A percentile compares a stretch with the other conserved stretches of the same genome.
Conservation (phyloP, 352 stramenopile species). For the Phytophthora cryptogea region DNA sequence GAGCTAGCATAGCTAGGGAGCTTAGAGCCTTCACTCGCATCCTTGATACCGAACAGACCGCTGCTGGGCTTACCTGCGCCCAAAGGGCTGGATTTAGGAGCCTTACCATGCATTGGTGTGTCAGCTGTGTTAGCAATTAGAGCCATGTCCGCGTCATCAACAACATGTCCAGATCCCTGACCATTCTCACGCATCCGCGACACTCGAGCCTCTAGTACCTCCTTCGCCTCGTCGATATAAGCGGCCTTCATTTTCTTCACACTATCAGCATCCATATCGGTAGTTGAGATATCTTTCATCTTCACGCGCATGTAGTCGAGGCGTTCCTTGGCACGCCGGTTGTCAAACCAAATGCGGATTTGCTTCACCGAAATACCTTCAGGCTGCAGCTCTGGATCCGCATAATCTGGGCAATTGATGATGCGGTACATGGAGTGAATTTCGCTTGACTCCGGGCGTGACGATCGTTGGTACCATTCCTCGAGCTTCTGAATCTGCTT, state of each 20-base stretch:
- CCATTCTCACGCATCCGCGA: conserved; percentile 81
- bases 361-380: conserved; percentile 89
- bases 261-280: conserved; percentile 81
- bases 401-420: conserved; percentile 85
- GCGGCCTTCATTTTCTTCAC: conserved; percentile 89
- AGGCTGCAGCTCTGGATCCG: conserved; percentile 81
- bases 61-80: conserved; percentile 31
- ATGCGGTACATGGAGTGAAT: conserved; percentile 92
- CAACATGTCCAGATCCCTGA: conserved; percentile 65
- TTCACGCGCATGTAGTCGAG: conserved; percentile 90
- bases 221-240: conserved; percentile 89
- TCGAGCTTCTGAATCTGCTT: conserved; percentile 90
- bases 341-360: conserved; percentile 91
- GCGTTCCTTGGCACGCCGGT: conserved; percentile 81
- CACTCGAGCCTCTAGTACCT: conserved; percentile 84
- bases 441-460: conserved; percentile 77
- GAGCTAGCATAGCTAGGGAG: conserved; percentile 21
- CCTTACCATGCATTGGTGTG: conserved; percentile 44
- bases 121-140: conserved; percentile 57
- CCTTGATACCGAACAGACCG: conserved; percentile 17
- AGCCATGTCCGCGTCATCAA: conserved; percentile 82
- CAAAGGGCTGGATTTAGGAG: conserved; percentile 38
- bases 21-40: conserved; percentile 26
- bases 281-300: conserved; percentile 89
- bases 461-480: conserved; percentile 88